Base-by-base conservation (phyloP, 805 yeast genomes). In the Candida morakotiae region DNA sequence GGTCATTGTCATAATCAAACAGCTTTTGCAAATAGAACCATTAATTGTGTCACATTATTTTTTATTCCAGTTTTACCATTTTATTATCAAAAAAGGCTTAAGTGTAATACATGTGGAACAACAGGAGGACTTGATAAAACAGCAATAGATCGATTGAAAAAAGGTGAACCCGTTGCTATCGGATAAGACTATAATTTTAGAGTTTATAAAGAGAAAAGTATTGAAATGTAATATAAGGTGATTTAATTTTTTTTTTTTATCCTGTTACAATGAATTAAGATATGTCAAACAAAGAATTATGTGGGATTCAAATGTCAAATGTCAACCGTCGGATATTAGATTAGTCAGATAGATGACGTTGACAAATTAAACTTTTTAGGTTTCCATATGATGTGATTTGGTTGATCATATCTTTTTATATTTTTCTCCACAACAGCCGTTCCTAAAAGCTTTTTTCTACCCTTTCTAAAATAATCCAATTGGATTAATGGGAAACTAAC, bases 1-100 rank as follows among this genome's bases (percentile, higher is more conserved):
- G 77, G 79, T 14, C 68, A 74, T 42, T 79, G 85, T 45, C 81
- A 77, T 47, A 79, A 79, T 50, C 63, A 64, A 39, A 62, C 75
- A 19, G 83, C 76, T 3, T 54, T 59, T 36, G 77, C 81, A 0
- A 60, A 75, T 8, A 69, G 76, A 43, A 62, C 77, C 31, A 70
- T 68, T 44, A 75, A 77, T 47, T 73, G 76, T 50, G 64, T 79
- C 25, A 64, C 79, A 0, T 35, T 77, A 8, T 77, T 75, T 63
- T 76, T 73, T 46, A 58, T 77, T 20, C 83, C 83, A 1, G 48
- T 77, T 10, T 45, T 77, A 3, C 83, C 83, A 3, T 53, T 76
- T 28, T 72, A 67, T 49, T 71, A 69, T 64, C 66, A 73, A 14
- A 77, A 74, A 48, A 69, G 75, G 41, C 47, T 75, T 32, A 70